phyloP scores from a whole-genome alignment of 768 basidiomycete species.

The Naganishia onofrii region DNA sequence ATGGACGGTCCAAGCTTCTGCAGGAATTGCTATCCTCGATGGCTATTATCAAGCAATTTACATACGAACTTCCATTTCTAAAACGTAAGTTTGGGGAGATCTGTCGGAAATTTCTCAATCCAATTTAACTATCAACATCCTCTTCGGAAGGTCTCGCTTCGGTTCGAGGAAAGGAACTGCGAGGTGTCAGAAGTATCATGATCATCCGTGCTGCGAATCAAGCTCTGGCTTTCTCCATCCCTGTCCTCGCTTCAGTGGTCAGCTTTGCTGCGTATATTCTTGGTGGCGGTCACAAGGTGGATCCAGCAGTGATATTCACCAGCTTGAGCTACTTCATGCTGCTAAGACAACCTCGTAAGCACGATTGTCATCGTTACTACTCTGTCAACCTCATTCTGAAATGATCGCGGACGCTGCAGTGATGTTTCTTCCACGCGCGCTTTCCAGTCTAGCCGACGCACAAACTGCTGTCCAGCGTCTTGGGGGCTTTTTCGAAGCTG shows the following conservation, averaged over 20 bases:
- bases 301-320: slow-evolving; percentile 68
- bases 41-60: slow-evolving; percentile 75
- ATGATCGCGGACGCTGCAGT: slow-evolving; percentile 15
- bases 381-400: not conserved
- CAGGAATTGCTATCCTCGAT: slow-evolving; percentile 66
- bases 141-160: slow-evolving; percentile 57
- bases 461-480: slow-evolving; percentile 63
- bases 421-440: slow-evolving; percentile 49
- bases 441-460: slow-evolving; percentile 66
- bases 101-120: not conserved
- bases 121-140: not conserved
- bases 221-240: slow-evolving; percentile 53
- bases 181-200: slow-evolving; percentile 61
- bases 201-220: slow-evolving; percentile 66
- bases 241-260: slow-evolving; percentile 66
- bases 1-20: slow-evolving; percentile 64
- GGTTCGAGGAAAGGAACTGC: slow-evolving; percentile 61
- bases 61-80: slow-evolving; percentile 68
- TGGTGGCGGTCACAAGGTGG: slow-evolving; percentile 58
- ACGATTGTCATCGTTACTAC: not conserved
- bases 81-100: slow-evolving; percentile 55
- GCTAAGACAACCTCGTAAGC: slow-evolving; percentile 67
- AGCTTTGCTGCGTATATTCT: slow-evolving; percentile 65
- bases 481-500: slow-evolving; percentile 59
- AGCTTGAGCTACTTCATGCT: slow-evolving; percentile 64